Evolutionary conservation across 805 yeast genomes (phyloP), one percentile per base, ranked within the genome.

Genomic region (Schwanniomyces pseudopolymorphus): DNA sequence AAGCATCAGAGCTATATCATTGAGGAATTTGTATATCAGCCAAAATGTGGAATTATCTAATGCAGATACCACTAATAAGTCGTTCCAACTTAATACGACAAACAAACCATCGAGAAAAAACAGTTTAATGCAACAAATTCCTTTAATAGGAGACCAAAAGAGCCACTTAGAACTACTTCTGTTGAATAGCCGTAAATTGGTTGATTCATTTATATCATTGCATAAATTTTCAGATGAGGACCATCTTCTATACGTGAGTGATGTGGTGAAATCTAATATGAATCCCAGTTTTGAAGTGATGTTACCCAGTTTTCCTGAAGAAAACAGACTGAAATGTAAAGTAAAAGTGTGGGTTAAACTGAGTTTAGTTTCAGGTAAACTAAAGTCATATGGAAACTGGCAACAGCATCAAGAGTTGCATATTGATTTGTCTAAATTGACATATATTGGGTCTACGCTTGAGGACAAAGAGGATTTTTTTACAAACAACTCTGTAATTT

Each of bases 161-260:
- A 35, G 41, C 25, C 36, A 31, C 19, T 13, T 42, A 10, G 56
- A 54, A 28, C 43, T 59, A 7, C 33, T 47, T 13, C 47, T 48
- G 8, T 39, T 50, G n/a, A 57, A 58, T 35, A 42, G 48, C 13
- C 41, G 44, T 22, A 52, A 46, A 13, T 43, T 63, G 44, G 45
- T 60, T 3, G 67, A 61, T 40, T 49, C 59, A 9, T 69, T 67
- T 47, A 52, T 62, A 46, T 55, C 62, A n/a, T 22, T 69, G 10
- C 66, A 64, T 44, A 41, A 53, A 14, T 42, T 39, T 8, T 42
- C 40, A 5, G 28, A 49, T 13, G 33, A 39, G 14, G 53, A 52
- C 13, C 27, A 21, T 17, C 51, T 66, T 40, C 41, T 68, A 3
- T 68, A 67, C 46, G 57, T 70, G 24, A 69, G 74, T 47, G 75